Base-by-base conservation (phyloP, 164 flowering plant genomes). In the Aristolochia fimbriata region DNA sequence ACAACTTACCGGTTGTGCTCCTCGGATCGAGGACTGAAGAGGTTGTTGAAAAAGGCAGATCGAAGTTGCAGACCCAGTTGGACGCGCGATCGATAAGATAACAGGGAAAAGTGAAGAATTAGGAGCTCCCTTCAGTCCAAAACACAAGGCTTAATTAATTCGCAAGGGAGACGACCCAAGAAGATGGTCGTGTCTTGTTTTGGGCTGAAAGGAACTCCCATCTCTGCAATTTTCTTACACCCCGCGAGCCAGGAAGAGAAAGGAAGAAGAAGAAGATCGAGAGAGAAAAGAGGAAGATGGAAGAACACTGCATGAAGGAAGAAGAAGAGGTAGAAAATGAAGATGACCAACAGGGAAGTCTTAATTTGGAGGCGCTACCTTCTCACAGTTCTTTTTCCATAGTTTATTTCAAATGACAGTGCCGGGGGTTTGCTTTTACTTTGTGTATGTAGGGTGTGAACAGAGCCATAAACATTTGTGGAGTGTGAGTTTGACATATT, bases 51-150 rank as follows among this genome's bases (percentile, higher is more conserved):
- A 10, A 37, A 37, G 43, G 43, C 43, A 37, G 43, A 27, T 27
- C 30, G 30, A 37, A 37, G 43, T 37, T 37, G 1, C 4, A 37
- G 8, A 37, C 4, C 43, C 43, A 37, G 9, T 3, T 37, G 12
- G 11, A 37, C 43, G 43, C 43, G 43, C 8, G 52, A 62, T 21
- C 25, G 15, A 53, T 20, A 20, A 53, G 23, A 20, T 53, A 43
- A n/a, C 41, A 46, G 55, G 50, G 64, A 66, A 60, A 66, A 66
- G 21, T 45, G 58, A 47, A 58, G 71, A 68, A 68, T 68, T 62
- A 68, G 71, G 71, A 68, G 71, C 71, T 68, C 71, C 66, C 71
- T 62, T 62, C 71, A 68, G 63, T 62, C 71, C 71, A 68, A 68
- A 68, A 51, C 66, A 47, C n/a, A n/a, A n/a, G n/a, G n/a, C n/a